Conservation (phyloP, 106 monocot genomes). For the Amphibolis antarctica region DNA sequence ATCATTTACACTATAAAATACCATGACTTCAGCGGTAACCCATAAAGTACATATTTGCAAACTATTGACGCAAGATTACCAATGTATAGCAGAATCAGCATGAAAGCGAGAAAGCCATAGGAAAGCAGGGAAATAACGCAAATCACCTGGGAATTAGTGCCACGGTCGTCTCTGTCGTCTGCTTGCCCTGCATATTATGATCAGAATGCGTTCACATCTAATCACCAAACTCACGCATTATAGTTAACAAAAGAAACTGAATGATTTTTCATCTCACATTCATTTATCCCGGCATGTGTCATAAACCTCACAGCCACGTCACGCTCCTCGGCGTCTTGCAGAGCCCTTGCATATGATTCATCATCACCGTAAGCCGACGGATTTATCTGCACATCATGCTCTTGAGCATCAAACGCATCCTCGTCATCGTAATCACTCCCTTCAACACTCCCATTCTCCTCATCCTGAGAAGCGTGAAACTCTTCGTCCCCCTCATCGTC, state of each 20-base stretch:
- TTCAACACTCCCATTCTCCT: conserved; percentile 29
- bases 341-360: conserved; percentile 75
- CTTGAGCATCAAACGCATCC: conserved; percentile 73
- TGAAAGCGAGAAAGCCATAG: too few species aligned
- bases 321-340: conserved; percentile 79
- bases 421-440: conserved; percentile 58
- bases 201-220: background rate
- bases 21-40: too few species aligned
- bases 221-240: background rate
- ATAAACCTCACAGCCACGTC: conserved; percentile 61
- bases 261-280: conserved; percentile 35
- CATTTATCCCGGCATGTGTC: conserved; percentile 64
- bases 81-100: too few species aligned
- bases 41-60: too few species aligned
- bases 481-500: conserved; percentile 20
- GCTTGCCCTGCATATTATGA: conserved; percentile 24
- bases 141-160: conserved; percentile 36
- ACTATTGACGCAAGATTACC: too few species aligned
- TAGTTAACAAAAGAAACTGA: background rate
- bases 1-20: too few species aligned
- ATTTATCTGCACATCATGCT: conserved; percentile 23
- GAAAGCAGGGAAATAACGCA: too few species aligned
- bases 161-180: conserved; percentile 26
- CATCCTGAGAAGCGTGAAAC: conserved; percentile 7
- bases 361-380: conserved; percentile 59